These are phyloP conservation scores for Coleophoma cylindrospora DNA, from an alignment of 2,329 filamentous ascomycete genomes.

Conservation along the genomic window DNA sequence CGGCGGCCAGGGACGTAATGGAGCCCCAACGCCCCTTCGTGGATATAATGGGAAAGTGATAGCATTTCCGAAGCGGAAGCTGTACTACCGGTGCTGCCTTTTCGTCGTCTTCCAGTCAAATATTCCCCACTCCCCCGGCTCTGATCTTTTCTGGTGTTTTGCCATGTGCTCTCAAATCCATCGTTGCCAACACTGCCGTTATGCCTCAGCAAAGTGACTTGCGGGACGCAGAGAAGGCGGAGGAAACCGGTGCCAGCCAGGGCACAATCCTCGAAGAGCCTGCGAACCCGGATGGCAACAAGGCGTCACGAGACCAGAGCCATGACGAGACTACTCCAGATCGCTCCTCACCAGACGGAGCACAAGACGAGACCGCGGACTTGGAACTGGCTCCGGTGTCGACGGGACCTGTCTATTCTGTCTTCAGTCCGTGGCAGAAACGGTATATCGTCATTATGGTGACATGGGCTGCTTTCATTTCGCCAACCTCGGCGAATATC, in stretches of 20 bases:
- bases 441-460: constrained; percentile 49
- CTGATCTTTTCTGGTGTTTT: too few relatives aligned
- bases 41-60: too few relatives aligned
- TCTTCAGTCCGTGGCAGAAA: constrained; percentile 31
- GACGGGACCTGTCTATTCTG: constrained; percentile 24
- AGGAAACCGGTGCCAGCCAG: constrained; percentile 10
- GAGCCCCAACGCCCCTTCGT: too few relatives aligned
- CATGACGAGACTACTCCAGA: constrained; percentile 1
- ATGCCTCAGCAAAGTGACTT: constrained; percentile 15
- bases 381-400: constrained; percentile 19
- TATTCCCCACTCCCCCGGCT: too few relatives aligned
- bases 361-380: constrained; percentile 16
- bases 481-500: constrained; percentile 26
- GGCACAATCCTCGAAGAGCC: constrained; percentile 8
- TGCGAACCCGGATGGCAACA: constrained; percentile 1
- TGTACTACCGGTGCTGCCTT: too few relatives aligned
- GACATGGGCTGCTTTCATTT: constrained; percentile 31
- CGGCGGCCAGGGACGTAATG: too few relatives aligned
- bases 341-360: constrained; percentile 9
- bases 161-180: too few relatives aligned
- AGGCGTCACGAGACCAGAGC: neutral
- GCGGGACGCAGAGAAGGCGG: constrained; percentile 14
- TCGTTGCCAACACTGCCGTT: neutral
- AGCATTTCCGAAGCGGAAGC: too few relatives aligned
- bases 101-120: too few relatives aligned